These are phyloP conservation scores for Trichoderma erinaceum DNA, from an alignment of 495 filamentous ascomycete genomes.

Conservation along the genomic window DNA sequence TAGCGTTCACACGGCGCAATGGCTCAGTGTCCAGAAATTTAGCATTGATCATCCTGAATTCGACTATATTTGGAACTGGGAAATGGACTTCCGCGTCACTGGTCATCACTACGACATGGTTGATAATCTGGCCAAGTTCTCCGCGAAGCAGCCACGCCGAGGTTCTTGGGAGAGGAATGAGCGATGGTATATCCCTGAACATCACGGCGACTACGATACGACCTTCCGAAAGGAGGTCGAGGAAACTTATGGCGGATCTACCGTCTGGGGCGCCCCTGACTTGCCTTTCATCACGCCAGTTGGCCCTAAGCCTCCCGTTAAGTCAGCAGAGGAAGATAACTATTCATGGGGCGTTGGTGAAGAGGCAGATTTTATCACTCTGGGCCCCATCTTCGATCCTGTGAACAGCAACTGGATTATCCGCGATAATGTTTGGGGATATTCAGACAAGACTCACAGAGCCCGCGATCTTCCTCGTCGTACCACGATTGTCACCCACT, in stretches of 20 bases:
- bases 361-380: conserved; percentile 67
- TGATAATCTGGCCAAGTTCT: conserved; percentile 53
- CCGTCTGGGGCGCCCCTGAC: conserved; percentile 58
- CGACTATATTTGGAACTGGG: conserved; percentile 72
- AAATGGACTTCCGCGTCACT: conserved; percentile 64
- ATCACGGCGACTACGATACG: conserved; percentile 53
- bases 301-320: conserved; percentile 54
- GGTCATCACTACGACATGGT: conserved; percentile 68
- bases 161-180: conserved; percentile 70
- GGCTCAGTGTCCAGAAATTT: conserved; percentile 58
- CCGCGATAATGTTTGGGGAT: conserved; percentile 56
- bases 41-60: conserved; percentile 63
- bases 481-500: conserved; percentile 60
- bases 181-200: conserved; percentile 60
- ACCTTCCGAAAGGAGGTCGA: conserved; percentile 49
- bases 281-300: conserved; percentile 48
- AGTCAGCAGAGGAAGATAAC: conserved; percentile 49
- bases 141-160: conserved; percentile 55
- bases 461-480: conserved; percentile 54
- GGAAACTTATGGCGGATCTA: conserved; percentile 34
- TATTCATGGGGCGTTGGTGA: conserved; percentile 70
- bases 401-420: conserved; percentile 58
- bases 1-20: conserved; percentile 45
- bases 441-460: conserved; percentile 41
- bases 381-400: conserved; percentile 65